Evolutionary conservation across 192 early-diverging fungal species (phyloP), one percentile per base, ranked within the genome.

Genomic region (Jimgerdemannia flammicorona): DNA sequence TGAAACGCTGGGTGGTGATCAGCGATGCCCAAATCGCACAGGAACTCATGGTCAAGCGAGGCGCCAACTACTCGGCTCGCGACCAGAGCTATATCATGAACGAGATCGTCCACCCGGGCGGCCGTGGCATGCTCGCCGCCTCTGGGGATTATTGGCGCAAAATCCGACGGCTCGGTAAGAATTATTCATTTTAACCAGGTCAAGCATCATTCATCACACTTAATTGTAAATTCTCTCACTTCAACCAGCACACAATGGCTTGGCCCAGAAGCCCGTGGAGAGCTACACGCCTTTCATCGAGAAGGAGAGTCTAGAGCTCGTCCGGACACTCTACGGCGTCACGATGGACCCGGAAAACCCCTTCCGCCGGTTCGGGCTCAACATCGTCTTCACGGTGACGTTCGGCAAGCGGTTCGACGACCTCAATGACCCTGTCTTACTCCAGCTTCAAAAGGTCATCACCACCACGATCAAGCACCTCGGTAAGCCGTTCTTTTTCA

Each of bases 1-100:
- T 75, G 18, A 43, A 75, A 40, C 42, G n/a, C 1, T 75, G 74
- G 74, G 49, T 75, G 11, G 49, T 70, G 11, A 75, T 75, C 43
- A 68, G 66, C 59, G 68, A 75, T 11, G 67, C 74, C 8, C 1
- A 3, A 3, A 69, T 75, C 11, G 74, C 74, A 3, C 68, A 75
- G 19, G 68, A 75, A 19, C 20, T 75, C 17, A 70, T 59, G 49
- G 49, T 59, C 49, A 59, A 59, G 14, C 49, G 49, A 10, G 49
- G 49, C 49, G 6, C 49, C 6, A 59, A 14, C 49, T 59, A 14
- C 49, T 59, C 49, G 49, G 49, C 8, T 2, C 6, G 49, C 8
- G 49, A 59, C 14, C 14, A 6, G 6, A 14, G 14, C 49, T 10
- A 10, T 2, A 14, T 6, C 14, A 59, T 14, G 14, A 14, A 6